Evolutionary conservation across 2,329 filamentous ascomycete genomes (phyloP).

Genomic region (Pseudocercospora pini-densiflorae): DNA sequence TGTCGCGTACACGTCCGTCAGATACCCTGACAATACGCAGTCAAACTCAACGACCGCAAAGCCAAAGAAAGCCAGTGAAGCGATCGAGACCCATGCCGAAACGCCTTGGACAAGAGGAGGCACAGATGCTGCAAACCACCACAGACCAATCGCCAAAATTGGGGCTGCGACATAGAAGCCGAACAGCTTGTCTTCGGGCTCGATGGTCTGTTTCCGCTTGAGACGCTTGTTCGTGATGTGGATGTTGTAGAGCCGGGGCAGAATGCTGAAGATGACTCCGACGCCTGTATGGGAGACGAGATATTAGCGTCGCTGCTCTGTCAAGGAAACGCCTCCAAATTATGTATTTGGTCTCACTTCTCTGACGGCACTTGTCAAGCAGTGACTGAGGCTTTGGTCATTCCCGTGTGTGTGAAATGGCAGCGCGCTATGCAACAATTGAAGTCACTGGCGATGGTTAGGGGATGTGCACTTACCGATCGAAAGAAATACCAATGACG

Average conservation of each 20-base stretch:
- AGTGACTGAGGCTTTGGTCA: too few species aligned
- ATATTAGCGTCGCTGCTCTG: not conserved
- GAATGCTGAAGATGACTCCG: conserved; percentile 48
- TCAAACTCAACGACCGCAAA: conserved; percentile 56
- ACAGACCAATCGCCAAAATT: conserved; percentile 49
- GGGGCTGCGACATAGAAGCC: conserved; percentile 54
- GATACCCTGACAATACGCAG: conserved; percentile 48
- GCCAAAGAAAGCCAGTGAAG: conserved; percentile 48
- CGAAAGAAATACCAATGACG: conserved; percentile 61
- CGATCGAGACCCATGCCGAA: conserved; percentile 29
- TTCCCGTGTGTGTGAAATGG: too few species aligned
- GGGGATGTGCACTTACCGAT: conserved; percentile 57
- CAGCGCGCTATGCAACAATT: too few species aligned
- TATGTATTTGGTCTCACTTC: too few species aligned
- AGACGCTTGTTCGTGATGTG: conserved; percentile 38
- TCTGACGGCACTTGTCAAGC: too few species aligned
- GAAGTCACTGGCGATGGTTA: not conserved
- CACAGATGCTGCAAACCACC: conserved; percentile 55
- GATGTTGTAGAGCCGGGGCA: conserved; percentile 51
- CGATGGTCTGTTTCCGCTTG: conserved; percentile 30
- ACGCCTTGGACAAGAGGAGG: conserved; percentile 46
- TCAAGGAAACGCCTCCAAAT: too few species aligned
- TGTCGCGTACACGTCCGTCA: conserved; percentile 51
- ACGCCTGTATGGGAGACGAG: conserved; percentile 45
- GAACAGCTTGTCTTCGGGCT: conserved; percentile 54